Base-by-base conservation (phyloP, 2,329 filamentous ascomycete species). In the Trichoderma polysporum region DNA sequence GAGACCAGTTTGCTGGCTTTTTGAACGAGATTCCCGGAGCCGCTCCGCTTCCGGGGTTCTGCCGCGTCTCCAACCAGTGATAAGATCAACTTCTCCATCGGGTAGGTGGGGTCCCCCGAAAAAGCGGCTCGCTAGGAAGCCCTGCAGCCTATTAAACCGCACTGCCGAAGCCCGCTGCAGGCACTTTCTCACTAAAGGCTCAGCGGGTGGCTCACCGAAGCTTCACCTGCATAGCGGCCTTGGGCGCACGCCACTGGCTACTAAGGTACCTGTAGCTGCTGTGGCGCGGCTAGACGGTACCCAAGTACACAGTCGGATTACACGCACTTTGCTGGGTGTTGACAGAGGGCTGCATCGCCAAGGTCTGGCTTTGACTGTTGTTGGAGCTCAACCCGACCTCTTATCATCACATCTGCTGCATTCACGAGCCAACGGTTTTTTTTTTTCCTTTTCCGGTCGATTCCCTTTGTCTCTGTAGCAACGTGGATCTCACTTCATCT, bases 41-140 rank as follows among this genome's bases (percentile, higher is more conserved):
- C 56, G 57, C 37, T n/a, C 57, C 57, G 65, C 65, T 45, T 45
- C 65, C 65, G 65, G 65, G 25, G 47, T 66, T 66, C 50, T 49
- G 56, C 56, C 56, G 65, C 35, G 41, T 45, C 62, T 29, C 61
- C 53, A 65, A 65, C 50, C 61, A 57, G 52, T 33, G 41, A 65
- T 31, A 60, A 31, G 64, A 66, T 33, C 54, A 22, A 61, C 37
- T 66, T 41, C 65, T 66, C 37, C 31, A 61, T 66, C 25, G 25
- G 65, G 65, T 61, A 66, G 65, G 65, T 66, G 65, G 65, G 65
- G 65, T 54, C 29, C 54, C 22, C 59, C 59, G n/a, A 53, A 37
- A 29, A 41, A 17, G 59, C 59, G 59, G 59, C 35, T 53, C 47
- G 39, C 39, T 53, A 15, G 49, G n/a, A 35, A 35, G 22, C 29